Evolutionary conservation across 1,284 basidiomycete species (phyloP), one percentile per base, ranked within the genome.

Genomic region (Austroboletus niveus): DNA sequence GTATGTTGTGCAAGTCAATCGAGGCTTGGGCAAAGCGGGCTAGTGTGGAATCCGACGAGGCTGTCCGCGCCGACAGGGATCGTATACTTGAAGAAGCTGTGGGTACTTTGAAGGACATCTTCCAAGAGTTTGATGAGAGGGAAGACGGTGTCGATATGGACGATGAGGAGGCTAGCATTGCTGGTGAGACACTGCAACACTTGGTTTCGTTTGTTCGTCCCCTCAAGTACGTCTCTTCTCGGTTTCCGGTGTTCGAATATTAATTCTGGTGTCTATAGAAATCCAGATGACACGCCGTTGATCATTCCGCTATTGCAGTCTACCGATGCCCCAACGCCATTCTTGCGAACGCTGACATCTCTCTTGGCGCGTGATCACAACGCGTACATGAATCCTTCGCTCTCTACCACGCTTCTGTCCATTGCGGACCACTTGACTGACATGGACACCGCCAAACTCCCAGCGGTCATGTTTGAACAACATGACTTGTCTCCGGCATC

Each of bases 401-500:
- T 90, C 4, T 81, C 85, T 2, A 73, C 75, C 8, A 83, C 81
- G 39, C 76, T 89, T 27, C 73, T 89, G 40, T 75, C 75, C 38
- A 74, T 89, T 45, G 77, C 82, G 31, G 76, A 80, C 22, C 80
- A 88, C 61, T 72, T 89, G 22, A 75, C 79, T 2, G 87, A 89
- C 57, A 58, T 64, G 11, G 82, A 87, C 60, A 84, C 84, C 1
- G 77, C 81, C 2, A 75, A 76, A 46, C 72, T 88, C 5, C 79
- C 86, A 6, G 60, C 61, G 12, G 68, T 80, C 41, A 84, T 89
- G 82, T 71, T 75, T 30, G 78, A 82, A 42, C 80, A 85, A 52
- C 80, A 85, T 54, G 78, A 80, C 43, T 73, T 90, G 34, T 82
- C 79, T 4, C 88, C 87, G 0, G 84, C 84, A 12, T 82, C 82